Evolutionary conservation across 768 basidiomycete genomes (phyloP), one percentile per base, ranked within the genome.

Genomic region (Punctularia strigosozonata): DNA sequence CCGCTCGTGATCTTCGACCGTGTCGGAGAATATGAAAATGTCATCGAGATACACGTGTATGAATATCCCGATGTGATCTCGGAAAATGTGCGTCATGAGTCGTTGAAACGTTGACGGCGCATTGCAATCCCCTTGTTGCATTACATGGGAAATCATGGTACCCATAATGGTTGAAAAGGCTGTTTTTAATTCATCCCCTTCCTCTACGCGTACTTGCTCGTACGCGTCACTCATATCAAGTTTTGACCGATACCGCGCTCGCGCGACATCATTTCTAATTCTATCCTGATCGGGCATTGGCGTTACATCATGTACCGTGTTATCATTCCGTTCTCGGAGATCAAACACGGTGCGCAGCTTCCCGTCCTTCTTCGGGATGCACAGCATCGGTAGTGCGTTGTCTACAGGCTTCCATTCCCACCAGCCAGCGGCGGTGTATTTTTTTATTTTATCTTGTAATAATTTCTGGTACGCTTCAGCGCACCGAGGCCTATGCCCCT

Each of bases 81-180:
- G 34, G 0, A 73, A 49, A 0, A 64, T 61, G 2, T 43, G 37
- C 3, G 52, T 61, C 35, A 69, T 59, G 0, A 57, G 42, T 0
- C 51, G 40, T 25, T 64, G 63, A 33, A 68, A 73, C 0, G 68
- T 73, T 0, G 64, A 51, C 0, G 63, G 66, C 0, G 62, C 61
- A 43, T 73, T 71, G 33, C 63, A 65, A 37, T 72, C 61, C 0
- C 65, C 66, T 31, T 63, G 60, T 40, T 64, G 70, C 57, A 66
- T 61, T 1, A 63, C 60, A 3, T 49, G 41, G 17, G 64, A 66
- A 1, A 62, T 21, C 42, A 60, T 64, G 1, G 60, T 65, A 0
- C 68, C 65, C 23, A 51, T 48, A 0, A 56, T 49, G 0, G 61
- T 71, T 0, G 61, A 49, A 1, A 72, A 64, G 0, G 60, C 56